Evolutionary conservation across 768 basidiomycete species (phyloP).

Genomic region (Megacollybia marginata): DNA sequence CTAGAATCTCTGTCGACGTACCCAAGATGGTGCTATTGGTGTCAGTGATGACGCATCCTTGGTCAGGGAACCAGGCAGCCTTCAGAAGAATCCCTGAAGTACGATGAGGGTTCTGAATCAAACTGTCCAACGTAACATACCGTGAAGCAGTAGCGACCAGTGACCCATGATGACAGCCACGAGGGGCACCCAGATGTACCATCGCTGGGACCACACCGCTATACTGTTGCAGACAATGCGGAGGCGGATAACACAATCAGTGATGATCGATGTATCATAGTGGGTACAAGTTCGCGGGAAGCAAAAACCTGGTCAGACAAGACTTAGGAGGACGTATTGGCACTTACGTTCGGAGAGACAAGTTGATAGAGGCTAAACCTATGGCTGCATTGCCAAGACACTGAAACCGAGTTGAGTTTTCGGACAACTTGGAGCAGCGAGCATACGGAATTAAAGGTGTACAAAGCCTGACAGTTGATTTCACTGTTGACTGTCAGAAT

Average conservation of each 20-base stretch:
- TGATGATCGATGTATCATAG: no score
- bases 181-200: slow-evolving; percentile 45
- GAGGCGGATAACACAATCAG: no score
- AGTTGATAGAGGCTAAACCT: slow-evolving; percentile 65
- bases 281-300: no score
- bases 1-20: neutral
- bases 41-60: slow-evolving; percentile 50
- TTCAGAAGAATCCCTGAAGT: slow-evolving; percentile 49
- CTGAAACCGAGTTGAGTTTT: slow-evolving; percentile 2
- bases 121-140: slow-evolving; percentile 21
- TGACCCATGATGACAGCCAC: slow-evolving; percentile 56
- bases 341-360: slow-evolving; percentile 61
- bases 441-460: slow-evolving; percentile 50
- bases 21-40: slow-evolving; percentile 43
- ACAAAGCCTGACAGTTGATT: slow-evolving; percentile 60
- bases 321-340: neutral
- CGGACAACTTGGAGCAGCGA: neutral
- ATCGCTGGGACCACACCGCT: slow-evolving; percentile 62
- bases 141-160: slow-evolving; percentile 67
- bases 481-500: slow-evolving; percentile 22
- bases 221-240: slow-evolving; percentile 32
- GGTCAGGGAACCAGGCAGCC: slow-evolving; percentile 42
- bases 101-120: neutral
- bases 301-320: no score
- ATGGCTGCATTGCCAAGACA: slow-evolving; percentile 59